Conservation (phyloP, 768 basidiomycete genomes). For the Rhodotorula diobovata region DNA sequence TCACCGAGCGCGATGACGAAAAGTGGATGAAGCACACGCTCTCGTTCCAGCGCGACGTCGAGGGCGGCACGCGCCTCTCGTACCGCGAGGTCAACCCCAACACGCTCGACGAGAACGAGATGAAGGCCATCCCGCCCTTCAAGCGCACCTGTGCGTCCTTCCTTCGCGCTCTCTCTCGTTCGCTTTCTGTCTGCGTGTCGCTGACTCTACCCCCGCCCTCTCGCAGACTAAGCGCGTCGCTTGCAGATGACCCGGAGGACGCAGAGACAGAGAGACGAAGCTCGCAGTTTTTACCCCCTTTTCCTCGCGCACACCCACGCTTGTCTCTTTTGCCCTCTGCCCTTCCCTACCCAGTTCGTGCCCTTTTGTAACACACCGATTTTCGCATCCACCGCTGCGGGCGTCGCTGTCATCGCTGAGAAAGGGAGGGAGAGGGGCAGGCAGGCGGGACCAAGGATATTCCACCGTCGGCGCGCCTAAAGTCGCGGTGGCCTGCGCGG, state of each 20-base stretch:
- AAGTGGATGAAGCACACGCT: slow-evolving; percentile 91
- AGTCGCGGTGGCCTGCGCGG: too few relatives aligned
- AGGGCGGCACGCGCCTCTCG: slow-evolving; percentile 77
- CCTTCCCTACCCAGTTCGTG: background rate
- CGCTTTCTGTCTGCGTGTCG: background rate
- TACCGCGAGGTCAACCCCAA: slow-evolving; percentile 80
- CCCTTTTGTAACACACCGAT: background rate
- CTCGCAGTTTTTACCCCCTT: background rate
- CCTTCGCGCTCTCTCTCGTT: background rate
- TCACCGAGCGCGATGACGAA: slow-evolving; percentile 93
- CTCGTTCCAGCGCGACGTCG: slow-evolving; percentile 77
- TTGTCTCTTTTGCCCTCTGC: background rate
- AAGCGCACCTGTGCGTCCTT: slow-evolving; percentile 77
- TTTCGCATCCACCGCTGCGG: background rate
- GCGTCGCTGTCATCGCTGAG: too few relatives aligned
- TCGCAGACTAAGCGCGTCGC: background rate
- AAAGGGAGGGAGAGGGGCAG: too few relatives aligned
- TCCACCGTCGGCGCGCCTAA: too few relatives aligned
- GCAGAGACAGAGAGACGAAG: background rate
- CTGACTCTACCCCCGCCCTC: background rate
- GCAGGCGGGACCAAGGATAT: too few relatives aligned
- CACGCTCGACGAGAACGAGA: slow-evolving; percentile 73
- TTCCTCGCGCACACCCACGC: background rate
- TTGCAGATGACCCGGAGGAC: background rate
- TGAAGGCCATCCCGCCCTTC: slow-evolving; percentile 89